Percentiles rank a stretch among this genome's conserved stretches.
phyloP scores from a whole-genome alignment of 148 eudicot species.

The Cornus florida region DNA sequence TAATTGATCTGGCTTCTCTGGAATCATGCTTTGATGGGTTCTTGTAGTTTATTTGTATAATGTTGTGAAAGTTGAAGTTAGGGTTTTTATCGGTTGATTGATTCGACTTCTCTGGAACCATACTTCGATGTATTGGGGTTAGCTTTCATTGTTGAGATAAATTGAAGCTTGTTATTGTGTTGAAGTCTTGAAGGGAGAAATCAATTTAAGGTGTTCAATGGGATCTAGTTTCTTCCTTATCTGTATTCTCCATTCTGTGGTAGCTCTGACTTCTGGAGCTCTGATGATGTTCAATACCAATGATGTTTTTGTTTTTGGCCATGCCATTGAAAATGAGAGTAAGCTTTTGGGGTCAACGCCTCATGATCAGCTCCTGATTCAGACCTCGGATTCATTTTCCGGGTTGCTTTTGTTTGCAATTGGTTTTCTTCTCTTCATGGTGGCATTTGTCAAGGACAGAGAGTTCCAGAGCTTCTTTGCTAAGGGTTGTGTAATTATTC shows the following conservation, averaged over 20 bases:
- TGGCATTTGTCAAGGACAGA: slow-evolving; percentile 75
- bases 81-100: background rate
- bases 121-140: too few species aligned
- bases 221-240: slow-evolving; percentile 70
- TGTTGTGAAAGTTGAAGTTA: too few species aligned
- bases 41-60: too few species aligned
- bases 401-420: slow-evolving; percentile 78
- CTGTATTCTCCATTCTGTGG: slow-evolving; percentile 72
- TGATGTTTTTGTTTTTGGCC: slow-evolving; percentile 60
- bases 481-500: slow-evolving; percentile 76
- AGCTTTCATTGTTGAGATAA: background rate
- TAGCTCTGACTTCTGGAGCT: slow-evolving; percentile 71
- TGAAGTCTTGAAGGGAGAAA: background rate
- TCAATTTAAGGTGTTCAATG: slow-evolving; percentile 37
- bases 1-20: slow-evolving; percentile 4
- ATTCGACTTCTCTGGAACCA: background rate
- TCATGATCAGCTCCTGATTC: slow-evolving; percentile 71
- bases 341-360: slow-evolving; percentile 83
- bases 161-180: slow-evolving; percentile 12
- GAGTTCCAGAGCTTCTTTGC: slow-evolving; percentile 82
- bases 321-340: slow-evolving; percentile 63
- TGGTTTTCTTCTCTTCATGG: slow-evolving; percentile 86
- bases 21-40: background rate
- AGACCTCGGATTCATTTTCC: slow-evolving; percentile 80
- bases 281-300: slow-evolving; percentile 84